Evolutionary conservation across 2,329 filamentous ascomycete genomes (phyloP), one percentile per base, ranked within the genome.

Genomic region (Elsinoe batatas): DNA sequence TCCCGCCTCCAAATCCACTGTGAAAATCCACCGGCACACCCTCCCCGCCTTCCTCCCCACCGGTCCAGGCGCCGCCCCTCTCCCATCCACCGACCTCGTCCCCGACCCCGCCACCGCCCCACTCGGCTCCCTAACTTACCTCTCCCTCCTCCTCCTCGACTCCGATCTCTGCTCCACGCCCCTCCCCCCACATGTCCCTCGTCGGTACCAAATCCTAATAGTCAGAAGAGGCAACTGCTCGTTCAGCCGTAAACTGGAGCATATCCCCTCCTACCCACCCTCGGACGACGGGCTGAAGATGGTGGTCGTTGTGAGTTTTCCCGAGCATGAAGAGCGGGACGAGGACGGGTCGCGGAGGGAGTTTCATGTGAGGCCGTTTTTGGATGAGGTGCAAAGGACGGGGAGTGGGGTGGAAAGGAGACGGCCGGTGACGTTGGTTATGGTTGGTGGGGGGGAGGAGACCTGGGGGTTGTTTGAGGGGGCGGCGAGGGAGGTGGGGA

Each of bases 221-320:
- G 77, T 97, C 63, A 83, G 81, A 26, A 83, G 93, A 5, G 91
- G 93, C 37, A 83, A 82, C 1, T 98, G 93, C 72, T 85, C 80
- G 20, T 97, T 97, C 69, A 84, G 81, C 35, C 73, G 85, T 26
- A 98, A 98, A 69, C 73, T 97, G 0, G 77, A 79, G 53, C 91
- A 88, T 61, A 90, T 97, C n/a, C 90, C 91, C 0, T 80, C 81
- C 8, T 91, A 84, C 66, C 76, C 82, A 1, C 65, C 66, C 1
- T 74, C 76, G 0, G 68, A 75, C 0, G 67, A 70, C 2, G 77
- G 83, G 0, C 74, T 97, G 15, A 87, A 95, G 68, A 78, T 97
- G 3, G 88, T 97, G 26, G 74, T 97, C 42, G 72, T 96, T 0
- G 80, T 96, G 3, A 83, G 78, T 13, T 80, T 79, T 54, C 79